Base-by-base conservation (phyloP, 2,329 filamentous ascomycete species). In the Exserohilum turcica region DNA sequence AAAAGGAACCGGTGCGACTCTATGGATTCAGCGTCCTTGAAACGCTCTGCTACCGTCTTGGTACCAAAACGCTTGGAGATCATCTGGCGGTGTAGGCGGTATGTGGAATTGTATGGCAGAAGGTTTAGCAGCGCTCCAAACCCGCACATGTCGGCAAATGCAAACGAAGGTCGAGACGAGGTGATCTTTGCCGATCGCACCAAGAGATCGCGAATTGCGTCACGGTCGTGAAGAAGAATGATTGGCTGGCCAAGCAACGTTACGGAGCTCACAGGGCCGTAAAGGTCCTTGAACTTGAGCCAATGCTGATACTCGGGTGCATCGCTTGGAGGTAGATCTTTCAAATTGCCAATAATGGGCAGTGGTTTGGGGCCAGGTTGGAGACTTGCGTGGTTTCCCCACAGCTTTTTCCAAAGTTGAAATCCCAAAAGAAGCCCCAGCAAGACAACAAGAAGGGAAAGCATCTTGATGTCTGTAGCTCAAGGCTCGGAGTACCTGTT, bases 311-410 rank as follows among this genome's bases (percentile, higher is more conserved):
- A 77, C 42, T 79, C 77, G 6, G 65, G 71, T 8, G 54, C 49
- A 1, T 68, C 72, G 4, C 63, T 36, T 0, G 72, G 61, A 1
- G 82, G 82, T 9, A 84, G 66, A 54, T 83, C 80, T 1, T 57
- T 55, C 6, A 83, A 52, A 57, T 83, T 84, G 1, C 82, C 82
- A 1, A 84, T 12, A 0, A 84, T 3, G 0, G 79, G 79, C 6
- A 78, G 60, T 0, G 73, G 73, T 33, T 71, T 79, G 0, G 82
- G 82, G 0, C 82, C 82, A 2, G 81, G 82, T 1, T 80, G 82
- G 9, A 38, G 35, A 7, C 13, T 21, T 19, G 3, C 4, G 10
- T 1, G 12, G 9, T n/a, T 38, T 3, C 6, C 10, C 13, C 13
- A 10, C 16, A 38, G 35, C 9, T 38, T 38, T 10, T 9, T 21